A percentile compares a stretch with the other conserved stretches of the same genome.
These are phyloP conservation scores for Glonium stellatum DNA, from an alignment of 495 filamentous ascomycete genomes.

Conservation along the genomic window DNA sequence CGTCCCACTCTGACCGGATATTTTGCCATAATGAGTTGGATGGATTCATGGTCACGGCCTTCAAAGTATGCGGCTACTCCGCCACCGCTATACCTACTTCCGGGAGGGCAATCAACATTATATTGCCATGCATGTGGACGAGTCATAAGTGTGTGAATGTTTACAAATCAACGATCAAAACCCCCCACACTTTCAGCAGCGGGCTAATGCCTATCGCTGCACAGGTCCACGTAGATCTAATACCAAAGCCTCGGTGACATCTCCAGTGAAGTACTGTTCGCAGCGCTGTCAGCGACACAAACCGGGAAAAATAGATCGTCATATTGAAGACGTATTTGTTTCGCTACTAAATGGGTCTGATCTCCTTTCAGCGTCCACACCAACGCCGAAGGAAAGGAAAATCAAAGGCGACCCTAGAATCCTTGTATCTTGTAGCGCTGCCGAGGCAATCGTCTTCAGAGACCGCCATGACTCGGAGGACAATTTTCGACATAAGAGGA, in stretches of 20 bases:
- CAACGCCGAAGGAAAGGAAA: conserved; percentile 23
- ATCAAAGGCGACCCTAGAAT: conserved; percentile 32
- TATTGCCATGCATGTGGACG: conserved; percentile 42
- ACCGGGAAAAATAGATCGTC: conserved; percentile 23
- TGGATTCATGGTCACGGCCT: conserved; percentile 39
- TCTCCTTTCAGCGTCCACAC: conserved; percentile 6
- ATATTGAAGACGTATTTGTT: conserved; percentile 27
- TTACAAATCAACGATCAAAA: not conserved
- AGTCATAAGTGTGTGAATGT: conserved; percentile 31
- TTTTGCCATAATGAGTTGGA: conserved; percentile 34
- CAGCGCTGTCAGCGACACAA: conserved; percentile 28
- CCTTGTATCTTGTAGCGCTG: conserved; percentile 25
- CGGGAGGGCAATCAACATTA: conserved; percentile 28
- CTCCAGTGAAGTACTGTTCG: conserved; percentile 33
- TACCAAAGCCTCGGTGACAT: conserved; percentile 9
- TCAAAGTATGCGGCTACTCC: conserved; percentile 35
- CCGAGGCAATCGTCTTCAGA: conserved; percentile 36
- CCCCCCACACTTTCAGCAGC: too few species aligned
- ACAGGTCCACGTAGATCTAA: conserved; percentile 22
- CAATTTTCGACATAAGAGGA: conserved; percentile 34
- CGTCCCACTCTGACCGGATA: not conserved
- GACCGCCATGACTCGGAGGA: conserved; percentile 29
- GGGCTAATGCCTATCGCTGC: not conserved
- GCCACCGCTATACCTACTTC: conserved; percentile 37
- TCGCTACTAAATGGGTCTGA: conserved; percentile 24